Conservation (phyloP, 2,329 filamentous ascomycete species). For the Penicillium italicum region DNA sequence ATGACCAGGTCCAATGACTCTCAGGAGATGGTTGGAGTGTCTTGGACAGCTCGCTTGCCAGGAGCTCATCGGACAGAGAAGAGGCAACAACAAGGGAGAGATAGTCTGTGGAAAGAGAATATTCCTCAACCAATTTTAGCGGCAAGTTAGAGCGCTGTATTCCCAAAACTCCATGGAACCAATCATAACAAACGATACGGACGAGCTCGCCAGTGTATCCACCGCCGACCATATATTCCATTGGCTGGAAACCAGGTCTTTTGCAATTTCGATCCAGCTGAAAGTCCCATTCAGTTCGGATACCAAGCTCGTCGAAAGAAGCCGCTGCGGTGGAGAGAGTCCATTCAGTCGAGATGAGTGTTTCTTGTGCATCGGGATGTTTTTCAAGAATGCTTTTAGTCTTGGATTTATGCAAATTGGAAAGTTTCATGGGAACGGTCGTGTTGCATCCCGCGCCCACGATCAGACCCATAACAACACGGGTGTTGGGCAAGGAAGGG, state of each 20-base stretch:
- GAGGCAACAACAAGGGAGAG: constrained; percentile 63
- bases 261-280: constrained; percentile 61
- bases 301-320: constrained; percentile 57
- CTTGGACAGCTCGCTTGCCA: constrained; percentile 44
- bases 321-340: constrained; percentile 67
- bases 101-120: constrained; percentile 65
- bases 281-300: constrained; percentile 67
- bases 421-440: constrained; percentile 64
- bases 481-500: constrained; percentile 54
- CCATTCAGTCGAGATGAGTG: constrained; percentile 77
- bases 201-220: constrained; percentile 70
- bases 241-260: constrained; percentile 67
- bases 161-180: constrained; percentile 48
- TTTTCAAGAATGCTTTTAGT: constrained; percentile 46
- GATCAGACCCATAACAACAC: constrained; percentile 71
- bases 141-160: constrained; percentile 50
- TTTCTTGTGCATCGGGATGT: constrained; percentile 51
- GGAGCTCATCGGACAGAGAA: constrained; percentile 44
- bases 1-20: constrained; percentile 57
- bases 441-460: constrained; percentile 75
- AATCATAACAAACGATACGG: constrained; percentile 63
- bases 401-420: constrained; percentile 60
- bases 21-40: constrained; percentile 48
- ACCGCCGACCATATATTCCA: constrained; percentile 76
- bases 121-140: constrained; percentile 48